Conservation (phyloP, 2,329 filamentous ascomycete genomes). For the Ceratocystiopsis brevicomis region DNA sequence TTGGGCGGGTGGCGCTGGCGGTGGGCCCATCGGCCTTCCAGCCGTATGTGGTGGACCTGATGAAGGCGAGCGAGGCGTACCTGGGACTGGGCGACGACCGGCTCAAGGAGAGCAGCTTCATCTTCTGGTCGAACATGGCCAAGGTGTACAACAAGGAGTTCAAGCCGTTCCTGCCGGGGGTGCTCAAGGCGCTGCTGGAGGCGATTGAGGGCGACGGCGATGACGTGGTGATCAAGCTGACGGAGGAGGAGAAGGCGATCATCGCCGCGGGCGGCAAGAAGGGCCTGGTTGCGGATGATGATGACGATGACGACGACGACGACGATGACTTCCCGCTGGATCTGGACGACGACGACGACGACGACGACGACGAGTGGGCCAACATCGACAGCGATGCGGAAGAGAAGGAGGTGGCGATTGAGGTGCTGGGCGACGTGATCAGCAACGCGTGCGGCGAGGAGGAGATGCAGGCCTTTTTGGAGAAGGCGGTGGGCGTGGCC, state of each 20-base stretch:
- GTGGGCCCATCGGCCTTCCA: slow-evolving; percentile 77
- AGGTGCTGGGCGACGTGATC: slow-evolving; percentile 85
- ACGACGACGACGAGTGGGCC: slow-evolving; percentile 70
- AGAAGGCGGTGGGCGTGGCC: slow-evolving; percentile 70
- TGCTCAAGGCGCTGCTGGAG: slow-evolving; percentile 63
- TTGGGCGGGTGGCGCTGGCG: slow-evolving; percentile 80
- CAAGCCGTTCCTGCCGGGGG: slow-evolving; percentile 56
- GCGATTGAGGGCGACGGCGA: slow-evolving; percentile 79
- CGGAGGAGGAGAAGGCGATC: slow-evolving; percentile 54
- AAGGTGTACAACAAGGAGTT: slow-evolving; percentile 85
- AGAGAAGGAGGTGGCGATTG: slow-evolving; percentile 93
- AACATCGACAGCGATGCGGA: slow-evolving; percentile 68
- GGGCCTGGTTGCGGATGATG: slow-evolving; percentile 48
- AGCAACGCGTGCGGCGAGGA: slow-evolving; percentile 65
- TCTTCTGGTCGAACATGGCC: slow-evolving; percentile 85
- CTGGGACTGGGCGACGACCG: slow-evolving; percentile 75
- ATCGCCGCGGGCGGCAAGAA: slow-evolving; percentile 56
- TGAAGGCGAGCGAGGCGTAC: slow-evolving; percentile 83
- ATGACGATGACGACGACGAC: slow-evolving; percentile 32
- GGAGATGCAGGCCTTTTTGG: slow-evolving; percentile 58
- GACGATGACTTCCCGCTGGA: slow-evolving; percentile 40
- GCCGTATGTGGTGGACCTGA: slow-evolving; percentile 75
- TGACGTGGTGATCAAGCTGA: slow-evolving; percentile 61
- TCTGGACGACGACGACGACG: slow-evolving; percentile 43
- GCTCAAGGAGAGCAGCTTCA: slow-evolving; percentile 90